Conservation (phyloP, 2,329 filamentous ascomycete genomes). For the Aspergillus sp. region DNA sequence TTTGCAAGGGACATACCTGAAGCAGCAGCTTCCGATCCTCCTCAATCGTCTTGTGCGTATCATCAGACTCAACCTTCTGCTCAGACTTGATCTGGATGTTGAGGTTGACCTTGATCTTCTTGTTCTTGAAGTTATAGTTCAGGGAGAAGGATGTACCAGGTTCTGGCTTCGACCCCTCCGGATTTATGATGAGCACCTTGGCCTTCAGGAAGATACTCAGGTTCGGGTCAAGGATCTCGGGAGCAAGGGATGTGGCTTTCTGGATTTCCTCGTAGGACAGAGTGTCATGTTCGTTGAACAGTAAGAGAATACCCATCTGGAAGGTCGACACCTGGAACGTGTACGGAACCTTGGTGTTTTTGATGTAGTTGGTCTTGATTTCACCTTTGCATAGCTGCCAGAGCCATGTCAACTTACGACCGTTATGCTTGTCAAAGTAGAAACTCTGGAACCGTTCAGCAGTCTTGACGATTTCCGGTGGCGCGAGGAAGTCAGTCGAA, state of each 20-base stretch:
- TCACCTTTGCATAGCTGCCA: slow-evolving; percentile 99
- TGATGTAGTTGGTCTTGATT: slow-evolving; percentile 90
- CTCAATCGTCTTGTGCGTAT: slow-evolving; percentile 99
- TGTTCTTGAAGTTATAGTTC: slow-evolving; percentile 96
- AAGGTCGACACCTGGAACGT: slow-evolving; percentile 97
- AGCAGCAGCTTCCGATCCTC: slow-evolving; percentile 95
- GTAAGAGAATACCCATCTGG: slow-evolving; percentile 91
- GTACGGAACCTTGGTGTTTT: slow-evolving; percentile 83
- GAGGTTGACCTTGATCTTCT: slow-evolving; percentile 96
- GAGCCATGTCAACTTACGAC: slow-evolving; percentile 94
- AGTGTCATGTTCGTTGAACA: slow-evolving; percentile 90
- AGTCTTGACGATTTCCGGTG: slow-evolving; percentile 78
- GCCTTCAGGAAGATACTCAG: slow-evolving; percentile 87
- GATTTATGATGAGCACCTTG: slow-evolving; percentile 75
- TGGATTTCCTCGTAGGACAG: slow-evolving; percentile 86
- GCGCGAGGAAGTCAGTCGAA: slow-evolving; percentile 84
- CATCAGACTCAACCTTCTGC: slow-evolving; percentile 91
- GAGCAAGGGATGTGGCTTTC: slow-evolving; percentile 74
- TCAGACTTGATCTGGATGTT: slow-evolving; percentile 95
- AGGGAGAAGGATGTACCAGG: slow-evolving; percentile 78
- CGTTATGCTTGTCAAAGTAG: slow-evolving; percentile 95
- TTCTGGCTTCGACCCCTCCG: slow-evolving; percentile 73
- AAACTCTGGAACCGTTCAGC: slow-evolving; percentile 88
- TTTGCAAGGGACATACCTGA: slow-evolving; percentile 68
- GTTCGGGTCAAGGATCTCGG: slow-evolving; percentile 83